Conservation (phyloP, 208 protist genomes). For the Leishmania major region DNA sequence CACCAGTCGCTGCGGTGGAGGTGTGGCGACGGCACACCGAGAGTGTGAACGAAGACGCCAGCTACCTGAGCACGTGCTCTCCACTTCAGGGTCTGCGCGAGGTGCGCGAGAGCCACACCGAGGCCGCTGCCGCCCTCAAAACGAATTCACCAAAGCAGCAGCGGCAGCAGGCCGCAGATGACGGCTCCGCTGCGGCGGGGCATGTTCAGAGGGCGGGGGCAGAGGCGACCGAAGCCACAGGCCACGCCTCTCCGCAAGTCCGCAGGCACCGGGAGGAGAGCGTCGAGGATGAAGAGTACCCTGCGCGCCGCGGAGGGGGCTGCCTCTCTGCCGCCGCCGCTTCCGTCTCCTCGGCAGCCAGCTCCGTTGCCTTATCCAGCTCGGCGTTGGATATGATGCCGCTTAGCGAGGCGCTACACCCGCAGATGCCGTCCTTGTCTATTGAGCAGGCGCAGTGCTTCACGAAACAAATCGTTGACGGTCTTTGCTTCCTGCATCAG, state of each 20-base stretch:
- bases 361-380: constrained; percentile 11
- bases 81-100: constrained; percentile 5
- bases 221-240: neutral
- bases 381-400: constrained; percentile 32
- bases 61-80: constrained; percentile 18
- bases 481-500: constrained; percentile 81
- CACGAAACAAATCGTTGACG: constrained; percentile 69
- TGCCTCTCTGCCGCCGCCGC: neutral
- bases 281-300: constrained; percentile 8
- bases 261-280: neutral
- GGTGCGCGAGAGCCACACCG: neutral
- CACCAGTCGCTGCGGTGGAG: constrained; percentile 10
- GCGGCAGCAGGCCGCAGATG: neutral
- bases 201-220: neutral
- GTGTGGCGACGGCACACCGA: constrained; percentile 5
- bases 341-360: constrained; percentile 1
- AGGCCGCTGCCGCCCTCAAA: neutral
- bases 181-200: neutral
- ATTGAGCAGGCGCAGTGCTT: constrained; percentile 74
- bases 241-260: neutral
- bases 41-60: neutral
- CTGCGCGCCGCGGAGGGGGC: neutral
- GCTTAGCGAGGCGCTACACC: constrained; percentile 34
- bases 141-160: neutral
- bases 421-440: constrained; percentile 55